Conservation (phyloP, 768 basidiomycete species). For the Gymnopilus junonius region DNA sequence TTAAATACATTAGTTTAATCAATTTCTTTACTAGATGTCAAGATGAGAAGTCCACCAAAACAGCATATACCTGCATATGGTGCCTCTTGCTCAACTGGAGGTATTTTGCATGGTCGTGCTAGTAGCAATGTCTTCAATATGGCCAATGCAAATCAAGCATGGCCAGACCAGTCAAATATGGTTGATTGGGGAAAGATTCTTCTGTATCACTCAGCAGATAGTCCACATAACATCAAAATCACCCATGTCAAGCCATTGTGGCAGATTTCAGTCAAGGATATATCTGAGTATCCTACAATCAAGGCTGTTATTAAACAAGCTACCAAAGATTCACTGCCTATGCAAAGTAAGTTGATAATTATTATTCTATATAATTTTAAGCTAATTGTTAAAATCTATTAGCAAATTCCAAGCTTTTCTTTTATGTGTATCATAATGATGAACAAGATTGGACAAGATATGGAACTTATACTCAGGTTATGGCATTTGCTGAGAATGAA, state of each 20-base stretch:
- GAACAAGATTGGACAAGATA: background rate
- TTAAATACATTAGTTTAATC: background rate
- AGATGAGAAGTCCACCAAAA: background rate
- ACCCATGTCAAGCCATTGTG: background rate
- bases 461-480: background rate
- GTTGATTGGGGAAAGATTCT: background rate
- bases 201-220: background rate
- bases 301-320: background rate
- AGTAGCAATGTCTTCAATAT: background rate
- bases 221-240: background rate
- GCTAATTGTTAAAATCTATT: background rate
- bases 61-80: background rate
- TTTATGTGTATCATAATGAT: background rate
- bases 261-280: background rate
- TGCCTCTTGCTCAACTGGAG: background rate
- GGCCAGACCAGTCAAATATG: background rate
- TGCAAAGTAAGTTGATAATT: background rate
- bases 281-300: background rate
- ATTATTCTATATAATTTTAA: background rate
- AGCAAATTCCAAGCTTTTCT: background rate
- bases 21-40: background rate
- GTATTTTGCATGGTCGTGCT: background rate
- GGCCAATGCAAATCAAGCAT: background rate
- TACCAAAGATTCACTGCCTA: background rate
- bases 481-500: background rate